These are phyloP conservation scores for Rhodotorula graminis DNA, from an alignment of 768 basidiomycete species.

Conservation along the genomic window DNA sequence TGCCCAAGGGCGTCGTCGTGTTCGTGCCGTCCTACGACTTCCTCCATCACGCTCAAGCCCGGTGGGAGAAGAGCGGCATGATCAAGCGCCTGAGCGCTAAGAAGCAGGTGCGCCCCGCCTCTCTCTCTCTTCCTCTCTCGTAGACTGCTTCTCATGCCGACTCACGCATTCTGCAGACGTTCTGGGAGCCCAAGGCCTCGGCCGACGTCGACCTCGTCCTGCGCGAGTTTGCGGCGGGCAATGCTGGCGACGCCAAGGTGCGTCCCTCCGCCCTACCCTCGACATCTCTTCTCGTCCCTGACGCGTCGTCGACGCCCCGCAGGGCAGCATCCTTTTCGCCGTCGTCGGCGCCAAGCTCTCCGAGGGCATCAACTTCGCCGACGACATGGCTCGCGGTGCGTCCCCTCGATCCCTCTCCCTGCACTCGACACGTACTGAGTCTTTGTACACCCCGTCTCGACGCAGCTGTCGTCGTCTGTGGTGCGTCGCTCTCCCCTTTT, in stretches of 20 bases:
- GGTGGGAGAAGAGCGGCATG: constrained; percentile 63
- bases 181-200: constrained; percentile 75
- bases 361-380: constrained; percentile 68
- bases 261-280: background rate
- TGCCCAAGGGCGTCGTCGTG: constrained; percentile 83
- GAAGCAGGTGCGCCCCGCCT: constrained; percentile 60
- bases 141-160: background rate
- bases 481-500: background rate
- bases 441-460: too few relatives aligned
- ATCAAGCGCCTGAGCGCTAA: constrained; percentile 61
- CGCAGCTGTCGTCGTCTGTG: constrained; percentile 33
- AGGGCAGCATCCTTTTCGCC: constrained; percentile 65
- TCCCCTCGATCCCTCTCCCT: background rate
- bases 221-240: constrained; percentile 53
- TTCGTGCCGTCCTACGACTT: constrained; percentile 92
- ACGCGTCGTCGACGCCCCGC: background rate
- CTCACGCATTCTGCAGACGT: constrained; percentile 56
- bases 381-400: constrained; percentile 41
- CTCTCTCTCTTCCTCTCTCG: background rate
- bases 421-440: rapidly evolving
- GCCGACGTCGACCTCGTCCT: constrained; percentile 68
- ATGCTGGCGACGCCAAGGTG: constrained; percentile 54
- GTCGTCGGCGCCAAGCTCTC: constrained; percentile 97
- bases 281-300: too few relatives aligned
- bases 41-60: constrained; percentile 60